Base-by-base conservation (phyloP, 2,329 filamentous ascomycete species). In the Trichophyton benhamiae region DNA sequence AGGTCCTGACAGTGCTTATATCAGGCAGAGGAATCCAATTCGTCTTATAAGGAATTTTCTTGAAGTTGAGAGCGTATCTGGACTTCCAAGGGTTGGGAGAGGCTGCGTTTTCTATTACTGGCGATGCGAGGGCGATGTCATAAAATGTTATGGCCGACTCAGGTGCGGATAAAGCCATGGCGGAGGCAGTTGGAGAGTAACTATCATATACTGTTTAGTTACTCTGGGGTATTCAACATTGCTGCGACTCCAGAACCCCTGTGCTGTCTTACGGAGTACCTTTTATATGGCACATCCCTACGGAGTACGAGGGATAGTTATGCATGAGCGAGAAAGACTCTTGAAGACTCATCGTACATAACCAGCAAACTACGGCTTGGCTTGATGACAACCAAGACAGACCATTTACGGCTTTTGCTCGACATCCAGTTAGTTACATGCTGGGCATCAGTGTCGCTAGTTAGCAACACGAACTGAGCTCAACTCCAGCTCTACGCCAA, bases 11-110 rank as follows among this genome's bases (percentile, higher is more conserved):
- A 25, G 74, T 68, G 42, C 71, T 38, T 33, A 87, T 77, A 64
- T 84, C 78, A 3, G 78, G 77, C 3, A 86, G 67, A 3, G 77
- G 68, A 0, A 83, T 75, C 80, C 82, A 86, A 60, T 68, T 65
- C 5, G 80, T 82, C n/a, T 67, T 69, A 70, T 81, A 81, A 0
- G 77, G 69, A 2, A 78, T 55, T 1, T 53, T 22, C 65, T 82
- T 82, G 74, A 78, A 78, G 66, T 80, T 80, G 2, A 82, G 72
- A 0, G 79, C 77, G 1, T 55, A 55, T 20, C 80, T 77, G 15
- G 74, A 68, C 68, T 82, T 82, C 72, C 76, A 80, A 17, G 79
- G 78, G 63, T 82, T 82, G 2, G 78, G 76, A n/a, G 77, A 74
- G 66, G 72, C 66, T 65, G 52, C 52, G 52, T n/a, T 36, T 20